These are phyloP conservation scores for Acanthamoeba sp. DNA, from an alignment of 208 protist species.

Conservation along the genomic window DNA sequence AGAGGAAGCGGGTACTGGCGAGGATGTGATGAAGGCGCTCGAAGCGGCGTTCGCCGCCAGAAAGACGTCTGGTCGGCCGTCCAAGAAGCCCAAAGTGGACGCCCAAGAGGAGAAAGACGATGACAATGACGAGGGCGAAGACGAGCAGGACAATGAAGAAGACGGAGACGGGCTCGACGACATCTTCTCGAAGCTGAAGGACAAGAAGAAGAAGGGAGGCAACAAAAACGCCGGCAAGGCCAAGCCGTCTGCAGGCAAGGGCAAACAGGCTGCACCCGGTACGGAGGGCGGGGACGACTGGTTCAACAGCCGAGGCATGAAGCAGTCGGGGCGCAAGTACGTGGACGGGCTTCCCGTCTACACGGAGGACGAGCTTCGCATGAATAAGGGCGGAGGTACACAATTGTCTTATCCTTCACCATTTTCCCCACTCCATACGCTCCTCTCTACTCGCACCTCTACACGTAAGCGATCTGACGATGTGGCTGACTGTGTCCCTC, in stretches of 20 bases:
- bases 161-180: slow-evolving; percentile 2
- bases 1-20: background rate
- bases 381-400: background rate
- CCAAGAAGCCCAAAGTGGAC: background rate
- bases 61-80: background rate
- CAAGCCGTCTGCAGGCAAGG: background rate
- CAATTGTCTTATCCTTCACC: background rate
- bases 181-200: background rate
- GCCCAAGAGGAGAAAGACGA: background rate
- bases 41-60: background rate
- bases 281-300: background rate
- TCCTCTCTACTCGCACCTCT: background rate
- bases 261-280: background rate
- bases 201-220: background rate
- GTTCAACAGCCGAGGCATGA: slow-evolving; percentile 58
- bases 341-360: slow-evolving; percentile 44
- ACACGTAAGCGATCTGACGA: background rate
- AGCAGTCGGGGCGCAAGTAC: slow-evolving; percentile 27
- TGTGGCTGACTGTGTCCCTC: no score
- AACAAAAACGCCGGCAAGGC: background rate
- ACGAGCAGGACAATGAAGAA: background rate
- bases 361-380: slow-evolving; percentile 34
- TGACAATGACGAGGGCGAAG: background rate
- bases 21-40: slow-evolving; percentile 22
- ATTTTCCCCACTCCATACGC: background rate